Conservation (phyloP, 2,329 filamentous ascomycete species). For the Colletotrichum chlorophyti region DNA sequence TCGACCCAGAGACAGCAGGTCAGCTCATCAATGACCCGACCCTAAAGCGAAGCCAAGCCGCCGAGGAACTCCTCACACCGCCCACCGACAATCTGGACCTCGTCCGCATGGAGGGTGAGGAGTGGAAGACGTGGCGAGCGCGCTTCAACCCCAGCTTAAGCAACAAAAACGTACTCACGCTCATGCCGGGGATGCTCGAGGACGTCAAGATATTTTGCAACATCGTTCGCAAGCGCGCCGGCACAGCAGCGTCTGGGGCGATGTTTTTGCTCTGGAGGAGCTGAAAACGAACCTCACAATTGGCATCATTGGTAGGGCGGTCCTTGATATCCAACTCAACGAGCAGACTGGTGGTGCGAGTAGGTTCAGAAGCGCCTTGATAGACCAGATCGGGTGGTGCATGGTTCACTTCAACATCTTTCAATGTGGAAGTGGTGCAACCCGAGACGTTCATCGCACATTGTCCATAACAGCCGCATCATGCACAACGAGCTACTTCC, state of each 20-base stretch:
- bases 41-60: conserved; percentile 35
- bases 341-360: conserved; percentile 17
- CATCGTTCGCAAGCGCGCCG: conserved; percentile 35
- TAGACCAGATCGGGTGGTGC: conserved; percentile 3
- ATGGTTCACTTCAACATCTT: conserved; percentile 8
- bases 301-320: conserved; percentile 46
- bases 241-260: conserved; percentile 36
- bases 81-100: conserved; percentile 41
- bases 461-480: not conserved
- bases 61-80: conserved; percentile 35
- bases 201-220: conserved; percentile 44
- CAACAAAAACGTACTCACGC: conserved; percentile 40
- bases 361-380: conserved; percentile 2
- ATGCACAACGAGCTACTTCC: conserved; percentile 8
- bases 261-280: conserved; percentile 42
- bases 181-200: conserved; percentile 44
- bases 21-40: conserved; percentile 33
- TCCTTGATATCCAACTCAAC: conserved; percentile 32
- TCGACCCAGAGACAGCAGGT: conserved; percentile 30
- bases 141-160: conserved; percentile 46
- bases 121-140: conserved; percentile 38
- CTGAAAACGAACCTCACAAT: conserved; percentile 46
- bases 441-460: not conserved
- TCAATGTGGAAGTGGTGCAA: not conserved
- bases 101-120: conserved; percentile 37